A percentile compares a stretch with the other conserved stretches of the same genome.
Conservation (phyloP, 352 stramenopile species). For the Peronospora destructor region DNA sequence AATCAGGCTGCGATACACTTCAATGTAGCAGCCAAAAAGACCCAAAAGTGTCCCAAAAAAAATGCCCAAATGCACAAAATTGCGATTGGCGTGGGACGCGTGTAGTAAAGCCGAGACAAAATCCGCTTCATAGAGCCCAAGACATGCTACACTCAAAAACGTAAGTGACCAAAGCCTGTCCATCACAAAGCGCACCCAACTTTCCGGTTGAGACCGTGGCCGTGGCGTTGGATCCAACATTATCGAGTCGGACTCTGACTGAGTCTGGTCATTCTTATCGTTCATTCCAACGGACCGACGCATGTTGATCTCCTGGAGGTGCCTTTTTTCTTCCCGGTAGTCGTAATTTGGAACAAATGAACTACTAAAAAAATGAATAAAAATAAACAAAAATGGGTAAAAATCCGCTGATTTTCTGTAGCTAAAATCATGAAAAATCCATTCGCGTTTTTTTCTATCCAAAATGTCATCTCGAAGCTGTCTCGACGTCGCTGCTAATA, state of each 20-base stretch:
- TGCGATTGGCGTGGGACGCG: conserved; percentile 38
- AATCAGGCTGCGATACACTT: conserved; percentile 58
- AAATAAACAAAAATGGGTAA: too few relatives aligned
- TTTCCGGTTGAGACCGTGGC: conserved; percentile 21
- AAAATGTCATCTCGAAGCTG: conserved; percentile 10
- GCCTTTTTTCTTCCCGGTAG: conserved; percentile 30
- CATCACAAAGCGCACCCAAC: conserved; percentile 38
- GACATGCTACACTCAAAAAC: conserved; percentile 43
- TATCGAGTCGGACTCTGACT: conserved; percentile 37
- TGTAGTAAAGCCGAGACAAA: conserved; percentile 59
- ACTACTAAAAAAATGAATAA: too few relatives aligned
- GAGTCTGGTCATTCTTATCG: conserved; percentile 3
- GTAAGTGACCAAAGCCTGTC: conserved; percentile 52
- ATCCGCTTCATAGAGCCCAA: conserved; percentile 52
- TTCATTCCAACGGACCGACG: conserved; percentile 15
- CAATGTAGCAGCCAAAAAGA: conserved; percentile 61
- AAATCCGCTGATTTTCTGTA: too few relatives aligned
- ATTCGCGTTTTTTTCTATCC: too few relatives aligned
- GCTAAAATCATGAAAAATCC: too few relatives aligned
- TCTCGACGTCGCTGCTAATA: conserved; percentile 32
- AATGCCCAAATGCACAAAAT: conserved; percentile 49
- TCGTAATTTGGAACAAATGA: too few relatives aligned
- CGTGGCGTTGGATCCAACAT: conserved; percentile 15
- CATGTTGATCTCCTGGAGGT: conserved; percentile 54
- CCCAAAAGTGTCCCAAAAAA: conserved; percentile 45